Conservation (phyloP, 2,329 filamentous ascomycete species). For the Monosporascus cannonballus region DNA sequence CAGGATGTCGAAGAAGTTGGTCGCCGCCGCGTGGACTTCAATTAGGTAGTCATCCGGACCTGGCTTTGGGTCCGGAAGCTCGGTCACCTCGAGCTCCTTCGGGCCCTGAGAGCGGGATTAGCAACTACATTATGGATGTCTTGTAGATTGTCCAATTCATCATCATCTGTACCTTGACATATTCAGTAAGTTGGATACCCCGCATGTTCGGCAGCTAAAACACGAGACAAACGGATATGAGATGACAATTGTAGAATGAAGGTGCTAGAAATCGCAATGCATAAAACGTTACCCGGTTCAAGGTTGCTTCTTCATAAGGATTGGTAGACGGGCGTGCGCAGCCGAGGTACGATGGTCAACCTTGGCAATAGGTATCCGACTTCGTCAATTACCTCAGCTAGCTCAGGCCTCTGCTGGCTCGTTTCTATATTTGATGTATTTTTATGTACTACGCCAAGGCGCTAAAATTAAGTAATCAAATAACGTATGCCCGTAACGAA, state of each 20-base stretch:
- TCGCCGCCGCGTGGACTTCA: slow-evolving; percentile 76
- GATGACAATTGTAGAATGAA: neutral
- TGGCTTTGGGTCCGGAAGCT: slow-evolving; percentile 69
- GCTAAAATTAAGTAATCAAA: no score
- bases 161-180: slow-evolving; percentile 56
- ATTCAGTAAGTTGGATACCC: slow-evolving; percentile 67
- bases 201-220: slow-evolving; percentile 46
- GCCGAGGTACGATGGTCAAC: neutral
- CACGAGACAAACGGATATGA: no score
- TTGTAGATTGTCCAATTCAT: neutral
- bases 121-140: neutral
- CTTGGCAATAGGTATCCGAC: neutral
- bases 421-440: no score
- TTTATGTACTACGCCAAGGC: no score
- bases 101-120: slow-evolving; percentile 52
- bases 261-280: neutral
- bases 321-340: no score
- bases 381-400: no score
- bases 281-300: neutral
- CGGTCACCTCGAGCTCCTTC: slow-evolving; percentile 67
- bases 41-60: slow-evolving; percentile 75
- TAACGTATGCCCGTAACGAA: no score
- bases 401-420: no score
- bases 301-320: neutral
- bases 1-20: slow-evolving; percentile 96